Conservation (phyloP, 345 rosid species). For the Citrus cavaleriei region DNA sequence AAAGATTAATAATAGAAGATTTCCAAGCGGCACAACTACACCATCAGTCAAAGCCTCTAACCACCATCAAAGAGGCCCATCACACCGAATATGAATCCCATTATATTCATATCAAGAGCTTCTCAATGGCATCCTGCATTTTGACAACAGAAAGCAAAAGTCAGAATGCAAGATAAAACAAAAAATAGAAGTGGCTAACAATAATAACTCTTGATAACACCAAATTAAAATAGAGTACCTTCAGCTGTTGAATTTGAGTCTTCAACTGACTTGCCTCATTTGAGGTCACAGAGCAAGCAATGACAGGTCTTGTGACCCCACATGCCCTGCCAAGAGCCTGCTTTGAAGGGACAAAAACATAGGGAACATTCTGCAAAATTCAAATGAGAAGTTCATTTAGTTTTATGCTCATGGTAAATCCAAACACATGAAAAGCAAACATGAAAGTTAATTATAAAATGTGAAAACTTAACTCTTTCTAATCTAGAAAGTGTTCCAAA, state of each 20-base stretch:
- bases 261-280: constrained; percentile 89
- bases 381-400: background rate
- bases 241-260: constrained; percentile 79
- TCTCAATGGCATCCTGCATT: constrained; percentile 93
- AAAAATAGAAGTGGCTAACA: background rate
- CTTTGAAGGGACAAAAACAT: constrained; percentile 96
- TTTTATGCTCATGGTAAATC: background rate
- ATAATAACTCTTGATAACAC: background rate
- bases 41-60: constrained; percentile 70
- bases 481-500: background rate
- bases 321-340: constrained; percentile 97
- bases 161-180: background rate
- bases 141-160: background rate
- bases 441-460: background rate
- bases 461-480: background rate
- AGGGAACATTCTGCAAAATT: constrained; percentile 84
- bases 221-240: constrained; percentile 34
- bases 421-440: background rate
- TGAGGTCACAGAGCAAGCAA: constrained; percentile 80
- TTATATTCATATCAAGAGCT: constrained; percentile 62
- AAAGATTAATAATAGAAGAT: constrained; percentile 4
- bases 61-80: constrained; percentile 70
- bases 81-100: constrained; percentile 58
- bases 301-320: constrained; percentile 94
- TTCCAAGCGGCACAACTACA: constrained; percentile 27